These are phyloP conservation scores for Ilyonectria sp. DNA, from an alignment of 2,329 filamentous ascomycete genomes.

Conservation along the genomic window DNA sequence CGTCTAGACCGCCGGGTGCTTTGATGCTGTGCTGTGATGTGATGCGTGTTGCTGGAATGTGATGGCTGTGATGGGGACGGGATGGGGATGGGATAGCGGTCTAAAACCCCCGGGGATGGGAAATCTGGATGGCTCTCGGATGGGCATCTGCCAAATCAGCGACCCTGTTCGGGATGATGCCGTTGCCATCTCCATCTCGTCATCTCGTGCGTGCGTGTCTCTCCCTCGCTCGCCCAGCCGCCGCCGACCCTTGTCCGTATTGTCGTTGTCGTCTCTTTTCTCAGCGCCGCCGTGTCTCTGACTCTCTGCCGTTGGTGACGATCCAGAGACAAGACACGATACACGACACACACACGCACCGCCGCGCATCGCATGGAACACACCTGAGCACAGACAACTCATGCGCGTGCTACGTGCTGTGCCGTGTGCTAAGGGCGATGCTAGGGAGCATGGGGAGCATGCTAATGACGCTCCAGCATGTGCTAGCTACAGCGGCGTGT, in stretches of 20 bases:
- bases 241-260: not conserved
- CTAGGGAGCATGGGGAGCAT: not conserved
- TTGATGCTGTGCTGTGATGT: not conserved
- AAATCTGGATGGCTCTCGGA: not conserved
- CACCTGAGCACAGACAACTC: not conserved
- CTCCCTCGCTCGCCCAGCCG: not conserved
- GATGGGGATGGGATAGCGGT: too few relatives aligned
- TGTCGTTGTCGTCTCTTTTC: not conserved
- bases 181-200: not conserved
- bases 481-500: not conserved
- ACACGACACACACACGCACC: not conserved
- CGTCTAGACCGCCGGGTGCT: not conserved
- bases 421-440: not conserved
- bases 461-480: not conserved
- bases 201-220: not conserved
- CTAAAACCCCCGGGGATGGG: not conserved
- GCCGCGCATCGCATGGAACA: not conserved
- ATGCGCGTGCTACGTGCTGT: not conserved
- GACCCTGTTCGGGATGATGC: not conserved
- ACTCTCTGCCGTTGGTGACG: not conserved
- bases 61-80: too few relatives aligned
- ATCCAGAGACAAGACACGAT: not conserved
- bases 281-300: not conserved
- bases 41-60: too few relatives aligned
- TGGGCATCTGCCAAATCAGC: not conserved